phyloP scores from a whole-genome alignment of 2,329 filamentous ascomycete species.

The Parastagonospora nodorum region DNA sequence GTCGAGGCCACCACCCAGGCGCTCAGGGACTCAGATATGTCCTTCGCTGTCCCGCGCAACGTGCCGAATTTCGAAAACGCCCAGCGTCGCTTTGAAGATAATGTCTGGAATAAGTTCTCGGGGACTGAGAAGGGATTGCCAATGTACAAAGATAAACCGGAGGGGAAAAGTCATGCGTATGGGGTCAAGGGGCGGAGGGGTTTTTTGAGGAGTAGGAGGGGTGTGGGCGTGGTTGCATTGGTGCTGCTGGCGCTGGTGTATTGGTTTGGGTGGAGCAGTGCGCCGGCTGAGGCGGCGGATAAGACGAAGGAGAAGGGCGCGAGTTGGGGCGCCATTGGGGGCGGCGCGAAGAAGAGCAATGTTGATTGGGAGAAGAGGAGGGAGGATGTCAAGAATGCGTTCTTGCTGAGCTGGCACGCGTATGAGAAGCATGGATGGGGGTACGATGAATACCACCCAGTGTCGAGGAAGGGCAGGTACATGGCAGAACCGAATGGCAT shows the following conservation, averaged over 20 bases:
- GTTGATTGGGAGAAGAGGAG: constrained; percentile 79
- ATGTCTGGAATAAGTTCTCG: constrained; percentile 59
- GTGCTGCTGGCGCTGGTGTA: constrained; percentile 67
- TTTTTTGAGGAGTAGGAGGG: constrained; percentile 63
- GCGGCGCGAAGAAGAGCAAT: constrained; percentile 32
- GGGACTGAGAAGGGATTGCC: constrained; percentile 70
- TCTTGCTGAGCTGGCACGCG: constrained; percentile 88
- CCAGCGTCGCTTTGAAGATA: constrained; percentile 48
- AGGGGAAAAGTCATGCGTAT: constrained; percentile 61
- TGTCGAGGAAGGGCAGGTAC: constrained; percentile 76
- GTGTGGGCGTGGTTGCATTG: constrained; percentile 59
- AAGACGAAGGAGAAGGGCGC: constrained; percentile 42
- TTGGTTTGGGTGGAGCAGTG: constrained; percentile 63
- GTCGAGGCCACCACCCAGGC: constrained; percentile 39
- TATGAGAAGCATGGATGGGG: constrained; percentile 96
- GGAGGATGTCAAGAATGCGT: constrained; percentile 84
- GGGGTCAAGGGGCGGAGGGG: constrained; percentile 59
- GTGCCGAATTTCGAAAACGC: constrained; percentile 50
- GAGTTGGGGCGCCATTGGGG: constrained; percentile 35
- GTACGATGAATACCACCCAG: constrained; percentile 84
- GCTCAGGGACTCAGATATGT: constrained; percentile 47
- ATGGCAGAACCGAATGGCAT: constrained; percentile 84
- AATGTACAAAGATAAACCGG: constrained; percentile 99
- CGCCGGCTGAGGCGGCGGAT: constrained; percentile 44
- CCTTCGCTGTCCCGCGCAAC: constrained; percentile 50